These are phyloP conservation scores for Psidium friedrichsthalianum DNA, from an alignment of 345 rosid species.

Conservation along the genomic window DNA sequence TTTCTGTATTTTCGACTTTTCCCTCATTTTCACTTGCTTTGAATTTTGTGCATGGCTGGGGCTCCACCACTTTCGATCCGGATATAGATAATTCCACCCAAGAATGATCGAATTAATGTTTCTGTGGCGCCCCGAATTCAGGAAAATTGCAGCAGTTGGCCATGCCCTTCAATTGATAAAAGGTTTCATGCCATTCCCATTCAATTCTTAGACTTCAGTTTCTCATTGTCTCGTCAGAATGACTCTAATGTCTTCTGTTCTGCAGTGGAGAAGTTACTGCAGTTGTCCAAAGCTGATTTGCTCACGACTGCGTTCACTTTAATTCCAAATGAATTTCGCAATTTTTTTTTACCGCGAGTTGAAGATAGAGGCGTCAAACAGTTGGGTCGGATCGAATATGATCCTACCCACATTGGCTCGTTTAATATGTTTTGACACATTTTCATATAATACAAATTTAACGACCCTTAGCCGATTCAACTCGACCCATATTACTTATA, in stretches of 20 bases:
- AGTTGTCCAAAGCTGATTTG: background rate
- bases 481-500: too few relatives aligned
- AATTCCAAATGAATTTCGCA: background rate
- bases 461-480: too few relatives aligned
- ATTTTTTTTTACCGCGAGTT: fast-evolving
- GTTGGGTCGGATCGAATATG: too few relatives aligned
- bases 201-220: background rate
- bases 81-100: background rate
- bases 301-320: background rate
- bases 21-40: background rate
- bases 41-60: background rate
- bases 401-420: too few relatives aligned
- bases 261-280: background rate
- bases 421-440: too few relatives aligned
- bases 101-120: background rate
- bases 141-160: background rate
- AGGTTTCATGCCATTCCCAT: too few relatives aligned
- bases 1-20: background rate
- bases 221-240: background rate
- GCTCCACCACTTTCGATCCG: background rate
- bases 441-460: too few relatives aligned
- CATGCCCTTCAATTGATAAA: background rate
- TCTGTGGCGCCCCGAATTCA: background rate
- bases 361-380: background rate
- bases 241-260: background rate